Conservation (phyloP, 2,329 filamentous ascomycete species). For the Aspergillus jensenii region DNA sequence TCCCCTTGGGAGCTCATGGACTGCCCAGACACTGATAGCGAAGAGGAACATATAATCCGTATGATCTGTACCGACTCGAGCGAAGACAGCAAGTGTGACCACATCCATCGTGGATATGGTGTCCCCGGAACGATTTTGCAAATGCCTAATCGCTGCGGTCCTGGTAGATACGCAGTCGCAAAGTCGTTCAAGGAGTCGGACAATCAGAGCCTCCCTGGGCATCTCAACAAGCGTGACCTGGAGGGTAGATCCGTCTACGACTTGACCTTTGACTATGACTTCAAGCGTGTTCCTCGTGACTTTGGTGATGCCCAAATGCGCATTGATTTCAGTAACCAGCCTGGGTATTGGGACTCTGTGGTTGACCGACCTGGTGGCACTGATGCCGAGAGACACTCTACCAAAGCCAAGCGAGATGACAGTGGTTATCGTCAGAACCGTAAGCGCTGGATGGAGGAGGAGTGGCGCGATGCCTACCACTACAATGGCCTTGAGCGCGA, state of each 20-base stretch:
- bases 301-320: slow-evolving; percentile 35
- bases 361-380: slow-evolving; percentile 21
- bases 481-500: slow-evolving; percentile 22
- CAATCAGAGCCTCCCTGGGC: slow-evolving; percentile 23
- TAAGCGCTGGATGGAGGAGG: slow-evolving; percentile 40
- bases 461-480: slow-evolving; percentile 37
- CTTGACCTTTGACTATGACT: slow-evolving; percentile 45
- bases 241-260: slow-evolving; percentile 28
- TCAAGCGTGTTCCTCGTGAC: slow-evolving; percentile 32
- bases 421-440: slow-evolving; percentile 31
- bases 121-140: slow-evolving; percentile 41
- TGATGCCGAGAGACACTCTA: slow-evolving; percentile 11
- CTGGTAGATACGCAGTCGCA: slow-evolving; percentile 42
- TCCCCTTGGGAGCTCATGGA: slow-evolving; percentile 47
- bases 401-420: slow-evolving; percentile 28
- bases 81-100: slow-evolving; percentile 37
- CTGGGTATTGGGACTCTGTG: slow-evolving; percentile 37
- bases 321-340: slow-evolving; percentile 42
- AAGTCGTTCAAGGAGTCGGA: slow-evolving; percentile 25
- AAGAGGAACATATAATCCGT: slow-evolving; percentile 36
- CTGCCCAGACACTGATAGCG: slow-evolving; percentile 31
- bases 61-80: slow-evolving; percentile 40
- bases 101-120: slow-evolving; percentile 39
- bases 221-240: slow-evolving; percentile 17
- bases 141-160: slow-evolving; percentile 43